These are phyloP conservation scores for Saussurea involucrata DNA, from an alignment of 129 eudicot species.

Conservation along the genomic window DNA sequence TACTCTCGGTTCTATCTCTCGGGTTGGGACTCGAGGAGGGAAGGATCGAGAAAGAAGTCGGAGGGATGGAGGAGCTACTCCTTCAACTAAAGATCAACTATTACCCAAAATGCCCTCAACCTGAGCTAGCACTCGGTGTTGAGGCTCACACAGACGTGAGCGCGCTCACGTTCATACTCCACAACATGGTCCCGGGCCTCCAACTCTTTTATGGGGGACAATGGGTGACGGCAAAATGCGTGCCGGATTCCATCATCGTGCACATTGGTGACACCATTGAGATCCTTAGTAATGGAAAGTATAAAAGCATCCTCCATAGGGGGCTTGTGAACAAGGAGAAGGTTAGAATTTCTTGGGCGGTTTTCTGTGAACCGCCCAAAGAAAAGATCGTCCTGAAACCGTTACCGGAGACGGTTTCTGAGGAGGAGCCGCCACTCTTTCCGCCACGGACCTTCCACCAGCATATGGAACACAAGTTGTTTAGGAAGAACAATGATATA, in stretches of 20 bases:
- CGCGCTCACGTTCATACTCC: slow-evolving; percentile 92
- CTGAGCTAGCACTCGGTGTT: slow-evolving; percentile 94
- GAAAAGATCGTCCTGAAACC: slow-evolving; percentile 84
- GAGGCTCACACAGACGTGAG: slow-evolving; percentile 95
- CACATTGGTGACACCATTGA: slow-evolving; percentile 92
- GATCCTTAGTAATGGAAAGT: slow-evolving; percentile 90
- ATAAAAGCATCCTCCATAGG: slow-evolving; percentile 88
- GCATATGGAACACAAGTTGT: slow-evolving; percentile 74
- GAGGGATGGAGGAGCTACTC: slow-evolving; percentile 69
- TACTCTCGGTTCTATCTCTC: slow-evolving; percentile 55
- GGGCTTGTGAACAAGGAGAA: slow-evolving; percentile 91
- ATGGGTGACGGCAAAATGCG: slow-evolving; percentile 94
- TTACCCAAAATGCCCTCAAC: slow-evolving; percentile 97
- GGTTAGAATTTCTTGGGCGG: slow-evolving; percentile 95
- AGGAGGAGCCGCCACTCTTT: slow-evolving; percentile 63
- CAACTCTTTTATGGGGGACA: slow-evolving; percentile 65
- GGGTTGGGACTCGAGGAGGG: slow-evolving; percentile 77
- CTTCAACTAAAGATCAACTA: slow-evolving; percentile 85
- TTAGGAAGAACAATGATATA: slow-evolving; percentile 47
- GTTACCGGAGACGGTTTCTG: slow-evolving; percentile 69
- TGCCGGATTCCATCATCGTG: slow-evolving; percentile 77
- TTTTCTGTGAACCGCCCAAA: slow-evolving; percentile 90
- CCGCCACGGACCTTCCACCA: slow-evolving; percentile 88
- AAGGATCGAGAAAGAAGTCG: slow-evolving; percentile 76
- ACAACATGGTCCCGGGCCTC: slow-evolving; percentile 96